These are phyloP conservation scores for Mortierella sp. DNA, from an alignment of 371 early-diverging fungal genomes.

Conservation along the genomic window DNA sequence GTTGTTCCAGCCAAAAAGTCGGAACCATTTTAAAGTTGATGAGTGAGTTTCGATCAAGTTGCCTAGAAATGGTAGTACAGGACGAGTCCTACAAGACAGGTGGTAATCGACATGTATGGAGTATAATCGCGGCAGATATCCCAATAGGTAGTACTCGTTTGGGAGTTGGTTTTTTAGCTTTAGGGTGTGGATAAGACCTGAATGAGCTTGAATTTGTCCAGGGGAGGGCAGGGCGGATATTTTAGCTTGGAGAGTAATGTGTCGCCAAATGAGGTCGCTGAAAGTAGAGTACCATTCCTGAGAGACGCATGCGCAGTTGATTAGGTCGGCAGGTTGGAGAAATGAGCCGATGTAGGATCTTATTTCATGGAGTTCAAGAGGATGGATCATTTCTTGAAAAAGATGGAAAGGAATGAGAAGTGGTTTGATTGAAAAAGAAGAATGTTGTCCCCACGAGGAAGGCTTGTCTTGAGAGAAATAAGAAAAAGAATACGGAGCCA, in stretches of 20 bases:
- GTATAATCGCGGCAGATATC: background rate
- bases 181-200: background rate
- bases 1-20: background rate
- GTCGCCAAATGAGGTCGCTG: background rate
- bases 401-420: background rate
- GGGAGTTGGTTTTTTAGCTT: background rate
- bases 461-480: too few relatives aligned
- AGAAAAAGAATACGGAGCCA: too few relatives aligned
- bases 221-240: background rate
- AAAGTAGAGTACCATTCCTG: background rate
- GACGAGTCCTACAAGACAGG: background rate
- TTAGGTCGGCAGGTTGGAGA: background rate
- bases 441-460: too few relatives aligned
- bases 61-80: background rate
- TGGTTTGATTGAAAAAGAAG: too few relatives aligned
- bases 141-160: background rate
- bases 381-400: background rate
- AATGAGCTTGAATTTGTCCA: background rate
- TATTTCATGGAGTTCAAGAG: constrained; percentile 12
- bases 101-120: background rate
- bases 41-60: constrained; percentile 1
- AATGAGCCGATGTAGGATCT: constrained; percentile 6
- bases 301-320: background rate
- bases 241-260: background rate
- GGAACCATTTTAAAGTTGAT: background rate